A percentile compares a stretch with the other conserved stretches of the same genome.
Conservation (phyloP, 805 yeast genomes). For the Teunomyces cretensis region DNA sequence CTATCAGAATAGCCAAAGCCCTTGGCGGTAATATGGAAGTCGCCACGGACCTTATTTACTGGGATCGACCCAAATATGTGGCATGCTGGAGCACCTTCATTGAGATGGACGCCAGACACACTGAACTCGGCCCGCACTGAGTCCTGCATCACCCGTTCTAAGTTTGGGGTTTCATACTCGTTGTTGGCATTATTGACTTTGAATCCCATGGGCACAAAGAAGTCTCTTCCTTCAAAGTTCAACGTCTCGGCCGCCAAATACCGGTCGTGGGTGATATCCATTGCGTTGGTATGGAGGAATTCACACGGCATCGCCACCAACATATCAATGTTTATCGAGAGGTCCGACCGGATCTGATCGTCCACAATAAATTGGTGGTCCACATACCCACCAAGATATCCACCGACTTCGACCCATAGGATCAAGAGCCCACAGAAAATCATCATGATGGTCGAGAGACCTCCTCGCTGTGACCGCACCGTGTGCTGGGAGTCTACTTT, state of each 20-base stretch:
- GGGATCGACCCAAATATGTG: slow-evolving; percentile 81
- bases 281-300: slow-evolving; percentile 67
- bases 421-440: slow-evolving; percentile 62
- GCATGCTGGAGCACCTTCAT: slow-evolving; percentile 74
- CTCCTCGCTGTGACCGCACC: slow-evolving; percentile 76
- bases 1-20: slow-evolving; percentile 63
- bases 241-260: slow-evolving; percentile 76
- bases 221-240: slow-evolving; percentile 63
- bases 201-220: slow-evolving; percentile 53
- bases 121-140: slow-evolving; percentile 66
- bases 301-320: slow-evolving; percentile 84
- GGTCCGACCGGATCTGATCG: slow-evolving; percentile 50
- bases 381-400: slow-evolving; percentile 76
- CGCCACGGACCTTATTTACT: slow-evolving; percentile 83
- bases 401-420: slow-evolving; percentile 83
- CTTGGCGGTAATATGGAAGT: slow-evolving; percentile 77
- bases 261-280: slow-evolving; percentile 76
- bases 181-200: slow-evolving; percentile 46
- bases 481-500: slow-evolving; percentile 54
- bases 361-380: slow-evolving; percentile 81
- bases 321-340: slow-evolving; percentile 75
- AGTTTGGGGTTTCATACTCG: slow-evolving; percentile 55
- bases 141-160: slow-evolving; percentile 65
- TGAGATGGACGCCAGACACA: slow-evolving; percentile 37
- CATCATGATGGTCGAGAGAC: slow-evolving; percentile 65